Evolutionary conservation across 768 basidiomycete species (phyloP).

Genomic region (Russula sp.): DNA sequence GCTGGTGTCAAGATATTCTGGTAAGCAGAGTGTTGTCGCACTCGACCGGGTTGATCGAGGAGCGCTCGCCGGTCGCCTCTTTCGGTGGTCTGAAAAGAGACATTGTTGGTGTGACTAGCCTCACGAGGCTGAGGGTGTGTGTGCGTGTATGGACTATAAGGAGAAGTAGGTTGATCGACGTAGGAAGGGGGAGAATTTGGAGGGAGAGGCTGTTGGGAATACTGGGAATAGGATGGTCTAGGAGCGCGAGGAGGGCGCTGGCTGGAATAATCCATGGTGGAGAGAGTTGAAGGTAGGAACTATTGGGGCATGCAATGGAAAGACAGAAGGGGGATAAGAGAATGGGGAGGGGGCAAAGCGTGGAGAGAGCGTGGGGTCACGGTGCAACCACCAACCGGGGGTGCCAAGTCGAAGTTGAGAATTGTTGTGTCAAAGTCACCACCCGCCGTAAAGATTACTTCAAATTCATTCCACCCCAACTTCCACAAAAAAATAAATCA

Average conservation of each 20-base stretch:
- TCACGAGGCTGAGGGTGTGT: slow-evolving; percentile 20
- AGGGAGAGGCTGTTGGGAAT: slow-evolving; percentile 25
- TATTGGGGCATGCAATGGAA: slow-evolving; percentile 17
- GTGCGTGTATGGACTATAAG: slow-evolving; percentile 25
- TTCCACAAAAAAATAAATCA: too few species aligned
- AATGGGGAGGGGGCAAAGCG: slow-evolving; percentile 31
- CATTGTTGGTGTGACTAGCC: slow-evolving; percentile 32
- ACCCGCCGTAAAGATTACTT: too few species aligned
- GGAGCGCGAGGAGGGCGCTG: slow-evolving; percentile 36
- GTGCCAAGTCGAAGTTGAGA: slow-evolving; percentile 2
- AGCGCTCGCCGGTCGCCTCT: slow-evolving; percentile 59
- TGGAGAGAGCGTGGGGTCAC: slow-evolving; percentile 22
- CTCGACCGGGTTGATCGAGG: slow-evolving; percentile 51
- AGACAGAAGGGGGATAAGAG: slow-evolving; percentile 33
- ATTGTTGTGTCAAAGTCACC: too few species aligned
- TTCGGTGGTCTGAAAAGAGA: slow-evolving; percentile 66
- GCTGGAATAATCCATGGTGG: slow-evolving; percentile 32
- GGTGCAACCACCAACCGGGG: neutral
- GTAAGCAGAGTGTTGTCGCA: slow-evolving; percentile 41
- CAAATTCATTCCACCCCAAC: too few species aligned
- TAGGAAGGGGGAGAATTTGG: slow-evolving; percentile 28
- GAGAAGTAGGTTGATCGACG: slow-evolving; percentile 19
- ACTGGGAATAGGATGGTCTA: slow-evolving; percentile 27
- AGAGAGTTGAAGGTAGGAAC: neutral
- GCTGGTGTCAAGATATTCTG: slow-evolving; percentile 40